Evolutionary conservation across 306 rosid species (phyloP).

Genomic region (Prunus dulcis): DNA sequence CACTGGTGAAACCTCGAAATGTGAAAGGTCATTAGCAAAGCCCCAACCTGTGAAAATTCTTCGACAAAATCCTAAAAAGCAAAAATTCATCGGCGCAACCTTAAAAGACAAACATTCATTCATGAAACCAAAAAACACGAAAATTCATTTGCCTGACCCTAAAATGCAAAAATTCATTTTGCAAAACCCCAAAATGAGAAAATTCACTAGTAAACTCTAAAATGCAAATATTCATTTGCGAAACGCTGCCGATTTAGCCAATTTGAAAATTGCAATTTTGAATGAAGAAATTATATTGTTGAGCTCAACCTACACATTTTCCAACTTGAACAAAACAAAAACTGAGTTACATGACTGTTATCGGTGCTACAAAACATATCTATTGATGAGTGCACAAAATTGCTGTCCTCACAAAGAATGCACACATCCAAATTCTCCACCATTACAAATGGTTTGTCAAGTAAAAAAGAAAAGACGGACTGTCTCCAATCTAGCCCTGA

Average conservation of each 20-base stretch:
- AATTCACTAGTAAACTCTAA: too few species aligned
- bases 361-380: neutral
- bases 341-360: neutral
- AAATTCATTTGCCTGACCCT: too few species aligned
- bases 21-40: too few species aligned
- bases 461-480: neutral
- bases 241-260: neutral
- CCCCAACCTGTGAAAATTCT: too few species aligned
- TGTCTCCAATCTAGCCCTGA: neutral
- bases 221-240: too few species aligned
- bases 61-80: too few species aligned
- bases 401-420: neutral
- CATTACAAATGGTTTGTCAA: neutral
- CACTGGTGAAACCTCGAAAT: too few species aligned
- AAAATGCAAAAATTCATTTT: neutral
- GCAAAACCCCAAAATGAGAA: too few species aligned
- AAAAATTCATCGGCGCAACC: too few species aligned
- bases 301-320: constrained; percentile 6
- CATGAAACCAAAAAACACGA: too few species aligned
- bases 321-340: neutral
- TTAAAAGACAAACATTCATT: too few species aligned
- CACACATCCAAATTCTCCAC: neutral
- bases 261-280: neutral
- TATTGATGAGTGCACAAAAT: neutral
- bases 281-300: neutral